Percentiles rank a stretch among this genome's conserved stretches.
Evolutionary conservation across 2,329 filamentous ascomycete genomes (phyloP).

Genomic region (Diplodia mutila): DNA sequence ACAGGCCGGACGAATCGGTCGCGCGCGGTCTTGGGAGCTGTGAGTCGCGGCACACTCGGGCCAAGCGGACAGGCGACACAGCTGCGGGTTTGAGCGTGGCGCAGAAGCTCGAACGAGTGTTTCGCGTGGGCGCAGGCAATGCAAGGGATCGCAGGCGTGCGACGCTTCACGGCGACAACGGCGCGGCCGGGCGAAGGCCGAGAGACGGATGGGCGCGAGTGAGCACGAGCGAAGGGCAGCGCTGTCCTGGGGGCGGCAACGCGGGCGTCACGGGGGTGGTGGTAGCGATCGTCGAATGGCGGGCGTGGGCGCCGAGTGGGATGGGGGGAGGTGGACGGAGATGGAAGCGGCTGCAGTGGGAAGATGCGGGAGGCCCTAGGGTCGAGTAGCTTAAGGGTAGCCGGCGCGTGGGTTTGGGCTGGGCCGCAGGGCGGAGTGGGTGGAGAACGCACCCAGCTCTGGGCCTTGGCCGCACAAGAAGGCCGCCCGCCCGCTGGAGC

Average conservation of each 20-base stretch:
- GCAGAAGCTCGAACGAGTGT: constrained; percentile 25
- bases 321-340: constrained; percentile 21
- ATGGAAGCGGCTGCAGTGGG: constrained; percentile 16
- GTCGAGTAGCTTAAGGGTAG: constrained; percentile 24
- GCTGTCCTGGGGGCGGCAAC: not conserved
- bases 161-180: not conserved
- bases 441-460: constrained; percentile 7
- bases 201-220: not conserved
- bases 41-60: constrained; percentile 26
- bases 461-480: constrained; percentile 5
- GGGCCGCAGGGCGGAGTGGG: not conserved
- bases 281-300: constrained; percentile 25
- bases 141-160: constrained; percentile 26
- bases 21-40: constrained; percentile 10
- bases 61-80: constrained; percentile 16
- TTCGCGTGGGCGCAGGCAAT: constrained; percentile 24
- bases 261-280: constrained; percentile 8
- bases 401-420: constrained; percentile 10
- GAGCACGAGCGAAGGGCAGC: constrained; percentile 17
- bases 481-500: not conserved
- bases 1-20: constrained; percentile 10
- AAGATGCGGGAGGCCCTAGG: constrained; percentile 19
- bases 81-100: constrained; percentile 24
- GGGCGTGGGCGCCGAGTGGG: constrained; percentile 9
- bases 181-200: not conserved